These are phyloP conservation scores for Exidia glandulosa DNA, from an alignment of 768 basidiomycete genomes.

Conservation along the genomic window DNA sequence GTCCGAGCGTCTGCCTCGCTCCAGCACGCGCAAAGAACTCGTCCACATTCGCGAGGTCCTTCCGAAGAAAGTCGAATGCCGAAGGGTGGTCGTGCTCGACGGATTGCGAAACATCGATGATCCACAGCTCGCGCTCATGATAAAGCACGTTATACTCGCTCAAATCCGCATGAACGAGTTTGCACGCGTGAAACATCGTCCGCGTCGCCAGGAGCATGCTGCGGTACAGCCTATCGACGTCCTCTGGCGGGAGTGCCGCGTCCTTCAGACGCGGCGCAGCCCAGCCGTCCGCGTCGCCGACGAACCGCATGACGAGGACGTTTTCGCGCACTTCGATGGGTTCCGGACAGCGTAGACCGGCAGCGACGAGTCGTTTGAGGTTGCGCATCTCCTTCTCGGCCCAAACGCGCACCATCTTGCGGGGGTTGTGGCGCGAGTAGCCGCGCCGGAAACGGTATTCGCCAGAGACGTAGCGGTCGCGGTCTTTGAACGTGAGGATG, in stretches of 20 bases:
- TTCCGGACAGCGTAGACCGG: constrained; percentile 78
- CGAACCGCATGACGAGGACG: constrained; percentile 89
- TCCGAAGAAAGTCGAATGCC: constrained; percentile 91
- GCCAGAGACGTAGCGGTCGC: constrained; percentile 93
- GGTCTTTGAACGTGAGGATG: constrained; percentile 92
- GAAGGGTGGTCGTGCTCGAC: constrained; percentile 97
- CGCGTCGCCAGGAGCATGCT: constrained; percentile 74
- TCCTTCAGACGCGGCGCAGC: constrained; percentile 92
- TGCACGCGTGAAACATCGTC: constrained; percentile 80
- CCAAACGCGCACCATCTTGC: constrained; percentile 98
- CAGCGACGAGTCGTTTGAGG: constrained; percentile 69
- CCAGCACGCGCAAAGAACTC: constrained; percentile 80
- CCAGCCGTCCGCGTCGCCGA: constrained; percentile 78
- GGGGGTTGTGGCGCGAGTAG: constrained; percentile 77
- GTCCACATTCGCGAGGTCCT: constrained; percentile 85
- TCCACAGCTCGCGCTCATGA: constrained; percentile 68
- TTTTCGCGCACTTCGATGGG: constrained; percentile 93
- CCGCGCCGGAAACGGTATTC: constrained; percentile 92
- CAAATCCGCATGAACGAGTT: constrained; percentile 93
- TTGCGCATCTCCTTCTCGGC: constrained; percentile 99
- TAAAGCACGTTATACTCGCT: constrained; percentile 97
- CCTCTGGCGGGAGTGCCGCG: constrained; percentile 44
- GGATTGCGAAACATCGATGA: constrained; percentile 98
- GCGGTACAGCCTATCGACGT: constrained; percentile 52
- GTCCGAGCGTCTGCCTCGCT: constrained; percentile 55